A percentile compares a stretch with the other conserved stretches of the same genome.
These are phyloP conservation scores for Globisporangium middletonii DNA, from an alignment of 352 stramenopile species.

Conservation along the genomic window DNA sequence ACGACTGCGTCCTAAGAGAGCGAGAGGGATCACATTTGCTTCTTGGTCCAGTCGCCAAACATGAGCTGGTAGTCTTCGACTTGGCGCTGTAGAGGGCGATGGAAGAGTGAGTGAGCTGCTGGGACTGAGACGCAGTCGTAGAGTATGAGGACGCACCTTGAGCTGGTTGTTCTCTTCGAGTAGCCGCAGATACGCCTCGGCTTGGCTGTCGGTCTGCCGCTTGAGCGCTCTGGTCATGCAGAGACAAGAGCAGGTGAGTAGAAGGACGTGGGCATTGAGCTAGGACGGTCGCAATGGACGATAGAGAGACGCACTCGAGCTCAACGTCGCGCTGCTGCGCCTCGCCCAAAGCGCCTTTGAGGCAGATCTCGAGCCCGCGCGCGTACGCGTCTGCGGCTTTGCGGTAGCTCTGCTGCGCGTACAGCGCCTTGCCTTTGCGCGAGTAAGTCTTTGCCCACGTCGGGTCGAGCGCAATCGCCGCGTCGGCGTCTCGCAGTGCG, in stretches of 20 bases:
- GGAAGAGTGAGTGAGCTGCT: neutral
- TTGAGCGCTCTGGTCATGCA: conserved; percentile 44
- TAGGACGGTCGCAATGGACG: neutral
- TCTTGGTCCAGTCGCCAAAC: conserved; percentile 83
- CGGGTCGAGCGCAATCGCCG: conserved; percentile 54
- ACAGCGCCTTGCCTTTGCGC: conserved; percentile 75
- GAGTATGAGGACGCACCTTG: conserved; percentile 29
- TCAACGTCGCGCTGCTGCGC: conserved; percentile 66
- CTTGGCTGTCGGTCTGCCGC: conserved; percentile 57
- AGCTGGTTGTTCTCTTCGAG: conserved; percentile 73
- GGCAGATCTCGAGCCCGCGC: conserved; percentile 58
- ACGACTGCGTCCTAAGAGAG: neutral
- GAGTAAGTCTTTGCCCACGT: conserved; percentile 73
- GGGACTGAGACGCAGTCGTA: neutral
- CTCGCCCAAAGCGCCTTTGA: conserved; percentile 59
- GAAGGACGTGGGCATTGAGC: neutral
- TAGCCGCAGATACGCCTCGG: conserved; percentile 64
- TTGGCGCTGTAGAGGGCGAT: conserved; percentile 30
- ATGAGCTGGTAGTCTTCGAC: conserved; percentile 74
- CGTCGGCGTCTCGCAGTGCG: conserved; percentile 50
- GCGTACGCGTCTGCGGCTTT: conserved; percentile 71
- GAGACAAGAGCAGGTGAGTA: neutral
- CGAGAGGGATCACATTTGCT: conserved; percentile 74
- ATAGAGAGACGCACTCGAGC: conserved; percentile 57
- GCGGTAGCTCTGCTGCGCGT: conserved; percentile 55